Evolutionary conservation across 768 basidiomycete genomes (phyloP).

Genomic region (Phlegmacium glaucopus): DNA sequence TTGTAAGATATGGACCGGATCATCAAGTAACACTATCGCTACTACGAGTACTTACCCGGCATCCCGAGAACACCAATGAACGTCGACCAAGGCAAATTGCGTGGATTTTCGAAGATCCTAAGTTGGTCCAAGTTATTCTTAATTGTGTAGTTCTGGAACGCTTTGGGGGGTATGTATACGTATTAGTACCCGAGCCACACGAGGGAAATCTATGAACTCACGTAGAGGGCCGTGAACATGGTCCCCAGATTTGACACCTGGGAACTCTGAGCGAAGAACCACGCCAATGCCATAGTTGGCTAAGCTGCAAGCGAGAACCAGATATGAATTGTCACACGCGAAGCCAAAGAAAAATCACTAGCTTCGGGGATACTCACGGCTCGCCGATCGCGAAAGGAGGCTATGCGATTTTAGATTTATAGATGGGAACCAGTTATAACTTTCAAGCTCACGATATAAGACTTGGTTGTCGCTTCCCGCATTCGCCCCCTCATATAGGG

Average conservation of each 20-base stretch:
- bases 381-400: slow-evolving; percentile 27
- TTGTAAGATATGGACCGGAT: too few relatives aligned
- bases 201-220: slow-evolving; percentile 20
- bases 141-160: slow-evolving; percentile 38
- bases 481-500: slow-evolving; percentile 39
- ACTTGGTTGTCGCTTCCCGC: slow-evolving; percentile 24
- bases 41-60: slow-evolving; percentile 37
- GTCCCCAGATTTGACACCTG: slow-evolving; percentile 31
- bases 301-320: slow-evolving; percentile 4
- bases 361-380: slow-evolving; percentile 28
- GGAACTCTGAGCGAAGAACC: slow-evolving; percentile 38
- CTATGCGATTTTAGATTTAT: slow-evolving; percentile 2
- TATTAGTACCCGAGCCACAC: neutral
- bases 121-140: slow-evolving; percentile 14
- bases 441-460: slow-evolving; percentile 26
- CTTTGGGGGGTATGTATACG: slow-evolving; percentile 16
- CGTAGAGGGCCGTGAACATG: slow-evolving; percentile 35
- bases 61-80: slow-evolving; percentile 51
- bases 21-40: neutral
- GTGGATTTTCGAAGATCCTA: slow-evolving; percentile 33
- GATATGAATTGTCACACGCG: slow-evolving; percentile 5
- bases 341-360: too few relatives aligned
- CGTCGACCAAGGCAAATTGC: slow-evolving; percentile 42
- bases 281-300: slow-evolving; percentile 37
- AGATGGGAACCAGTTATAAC: too few relatives aligned